These are phyloP conservation scores for Diutina ranongensis DNA, from an alignment of 1,139 yeast species.

Conservation along the genomic window DNA sequence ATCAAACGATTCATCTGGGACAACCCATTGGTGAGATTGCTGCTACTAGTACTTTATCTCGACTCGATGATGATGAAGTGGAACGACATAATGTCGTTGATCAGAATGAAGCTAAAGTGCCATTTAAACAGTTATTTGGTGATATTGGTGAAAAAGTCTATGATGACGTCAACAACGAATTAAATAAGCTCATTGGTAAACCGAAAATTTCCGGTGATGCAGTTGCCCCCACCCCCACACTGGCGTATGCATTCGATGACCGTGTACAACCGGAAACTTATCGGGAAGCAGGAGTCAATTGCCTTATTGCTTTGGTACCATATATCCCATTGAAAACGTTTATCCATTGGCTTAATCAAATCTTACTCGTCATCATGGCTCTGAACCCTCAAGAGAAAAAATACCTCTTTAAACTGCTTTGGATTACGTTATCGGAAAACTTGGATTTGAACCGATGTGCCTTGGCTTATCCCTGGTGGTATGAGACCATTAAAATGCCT, in stretches of 20 bases:
- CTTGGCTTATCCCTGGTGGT: slow-evolving; percentile 63
- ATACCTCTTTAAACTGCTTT: slow-evolving; percentile 20
- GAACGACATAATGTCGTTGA: slow-evolving; percentile 13
- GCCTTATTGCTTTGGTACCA: slow-evolving; percentile 44
- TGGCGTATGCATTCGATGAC: slow-evolving; percentile 10
- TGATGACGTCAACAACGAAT: background rate
- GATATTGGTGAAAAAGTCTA: background rate
- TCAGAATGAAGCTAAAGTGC: slow-evolving; percentile 23
- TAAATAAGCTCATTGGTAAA: background rate
- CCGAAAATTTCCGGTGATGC: too few species aligned
- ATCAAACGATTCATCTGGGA: slow-evolving; percentile 20
- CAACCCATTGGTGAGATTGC: slow-evolving; percentile 28
- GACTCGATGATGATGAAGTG: slow-evolving; percentile 15
- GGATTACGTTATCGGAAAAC: slow-evolving; percentile 34
- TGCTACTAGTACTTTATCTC: slow-evolving; percentile 26
- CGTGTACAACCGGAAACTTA: slow-evolving; percentile 28
- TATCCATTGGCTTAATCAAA: slow-evolving; percentile 35
- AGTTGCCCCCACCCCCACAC: background rate
- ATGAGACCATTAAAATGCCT: slow-evolving; percentile 12
- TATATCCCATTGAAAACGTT: slow-evolving; percentile 36
- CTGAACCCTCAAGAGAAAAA: slow-evolving; percentile 22
- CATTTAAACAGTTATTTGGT: slow-evolving; percentile 9
- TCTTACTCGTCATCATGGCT: slow-evolving; percentile 27
- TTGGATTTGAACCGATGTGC: slow-evolving; percentile 51
- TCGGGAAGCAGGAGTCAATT: slow-evolving; percentile 39